Evolutionary conservation across 208 protist genomes (phyloP).

Genomic region (Borovskyia barvae): DNA sequence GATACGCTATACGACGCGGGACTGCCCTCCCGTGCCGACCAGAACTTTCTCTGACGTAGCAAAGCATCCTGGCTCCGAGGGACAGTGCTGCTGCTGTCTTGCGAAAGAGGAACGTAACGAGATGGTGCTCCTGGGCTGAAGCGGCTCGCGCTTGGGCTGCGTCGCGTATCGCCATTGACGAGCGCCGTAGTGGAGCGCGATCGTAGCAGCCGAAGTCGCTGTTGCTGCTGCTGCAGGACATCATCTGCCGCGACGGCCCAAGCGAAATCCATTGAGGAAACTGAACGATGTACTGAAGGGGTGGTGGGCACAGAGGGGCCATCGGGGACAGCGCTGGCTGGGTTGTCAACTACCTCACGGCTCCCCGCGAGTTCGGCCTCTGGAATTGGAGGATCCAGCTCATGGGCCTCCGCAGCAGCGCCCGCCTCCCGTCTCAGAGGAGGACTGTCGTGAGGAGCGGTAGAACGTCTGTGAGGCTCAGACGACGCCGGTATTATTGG

Average conservation of each 20-base stretch:
- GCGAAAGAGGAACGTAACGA: not conserved
- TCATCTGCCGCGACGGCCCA: constrained; percentile 45
- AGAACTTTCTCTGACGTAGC: not conserved
- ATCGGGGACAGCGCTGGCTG: not conserved
- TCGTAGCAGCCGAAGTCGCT: constrained; percentile 23
- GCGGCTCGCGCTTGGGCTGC: constrained; percentile 7
- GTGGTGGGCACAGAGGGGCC: not conserved
- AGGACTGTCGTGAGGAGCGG: too few relatives aligned
- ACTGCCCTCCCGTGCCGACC: not conserved
- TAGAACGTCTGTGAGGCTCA: too few relatives aligned
- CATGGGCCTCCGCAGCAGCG: too few relatives aligned
- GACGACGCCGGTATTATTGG: too few relatives aligned
- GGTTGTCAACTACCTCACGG: too few relatives aligned
- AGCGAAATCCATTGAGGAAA: constrained; percentile 37
- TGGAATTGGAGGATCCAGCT: too few relatives aligned
- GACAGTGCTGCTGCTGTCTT: not conserved
- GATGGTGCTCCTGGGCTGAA: constrained; percentile 1
- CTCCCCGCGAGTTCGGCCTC: too few relatives aligned
- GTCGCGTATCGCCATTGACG: not conserved
- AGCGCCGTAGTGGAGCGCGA: not conserved
- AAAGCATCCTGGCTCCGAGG: not conserved
- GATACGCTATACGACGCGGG: constrained; percentile 17
- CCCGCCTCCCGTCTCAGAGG: too few relatives aligned
- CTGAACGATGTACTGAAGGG: constrained; percentile 5
- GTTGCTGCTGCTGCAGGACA: constrained; percentile 39